Evolutionary conservation across 2,329 filamentous ascomycete species (phyloP), one percentile per base, ranked within the genome.

Genomic region (Penicillium sp.): DNA sequence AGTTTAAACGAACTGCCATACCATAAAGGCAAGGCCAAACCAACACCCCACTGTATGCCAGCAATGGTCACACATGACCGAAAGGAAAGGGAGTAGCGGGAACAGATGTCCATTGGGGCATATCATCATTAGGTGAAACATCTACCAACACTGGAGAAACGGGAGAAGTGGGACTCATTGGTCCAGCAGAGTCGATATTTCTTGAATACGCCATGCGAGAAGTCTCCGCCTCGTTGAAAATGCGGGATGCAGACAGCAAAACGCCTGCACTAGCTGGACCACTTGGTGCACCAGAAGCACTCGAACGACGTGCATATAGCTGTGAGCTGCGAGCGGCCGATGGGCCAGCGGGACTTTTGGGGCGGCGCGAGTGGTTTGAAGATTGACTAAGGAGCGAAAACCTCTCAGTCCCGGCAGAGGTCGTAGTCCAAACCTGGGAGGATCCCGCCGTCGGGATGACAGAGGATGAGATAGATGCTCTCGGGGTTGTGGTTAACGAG

Each of bases 381-480:
- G 56, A 31, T 13, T 29, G 37, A 21, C 56, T 55, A 12, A 56
- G 10, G 10, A 49, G 9, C 1, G 59, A 52, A n/a, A 42, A 46
- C 9, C 6, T 47, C 19, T 56, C 56, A 15, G 51, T 47, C 10
- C 19, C 27, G 4, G 40, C 43, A 1, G 53, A 59, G 3, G 62
- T 62, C 3, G 59, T 60, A 15, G 43, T 49, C 54, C 61, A 62
- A 2, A 54, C 27, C 53, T 53, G 54, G 3, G 61, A 65, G 10
- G 64, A 67, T 21, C 61, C 41, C 1, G 33, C 6, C 8, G 59
- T 56, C 2, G 40, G 38, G 9, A 29, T 25, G 6, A 47, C 46
- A 4, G 43, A 53, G 4, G 50, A 50, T 2, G 27, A 52, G 17
- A 46, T 27, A 2, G 62, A 66, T 8, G 42, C 45, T 23, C 54